Percentiles rank a stretch among this genome's conserved stretches.
Conservation (phyloP, 352 stramenopile species). For the Sclerospora graminicola region DNA sequence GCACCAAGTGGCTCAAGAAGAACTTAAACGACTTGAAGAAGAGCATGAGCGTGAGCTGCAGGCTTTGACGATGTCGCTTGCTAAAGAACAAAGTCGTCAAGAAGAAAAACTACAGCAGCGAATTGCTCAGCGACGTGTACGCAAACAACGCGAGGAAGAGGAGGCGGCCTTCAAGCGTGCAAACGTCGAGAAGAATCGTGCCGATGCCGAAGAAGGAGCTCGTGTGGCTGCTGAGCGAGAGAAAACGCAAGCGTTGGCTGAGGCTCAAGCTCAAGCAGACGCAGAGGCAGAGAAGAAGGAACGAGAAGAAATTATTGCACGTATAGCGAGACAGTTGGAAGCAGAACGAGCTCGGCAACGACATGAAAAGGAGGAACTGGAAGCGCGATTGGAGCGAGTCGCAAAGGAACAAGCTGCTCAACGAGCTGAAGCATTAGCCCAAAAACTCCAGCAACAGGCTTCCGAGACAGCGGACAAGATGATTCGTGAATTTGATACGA, state of each 20-base stretch:
- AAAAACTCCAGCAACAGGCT: constrained; percentile 26
- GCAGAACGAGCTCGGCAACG: constrained; percentile 45
- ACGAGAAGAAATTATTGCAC: constrained; percentile 17
- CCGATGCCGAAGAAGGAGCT: constrained; percentile 7
- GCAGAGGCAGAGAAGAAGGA: constrained; percentile 24
- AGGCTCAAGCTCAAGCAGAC: not conserved
- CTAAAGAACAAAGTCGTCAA: too few species aligned
- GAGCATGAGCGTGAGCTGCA: too few species aligned
- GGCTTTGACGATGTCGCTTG: too few species aligned
- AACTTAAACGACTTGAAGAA: too few species aligned
- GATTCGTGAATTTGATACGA: constrained; percentile 51
- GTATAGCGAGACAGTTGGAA: constrained; percentile 28
- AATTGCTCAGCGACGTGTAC: constrained; percentile 37
- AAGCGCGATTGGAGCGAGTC: constrained; percentile 27
- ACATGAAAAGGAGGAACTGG: constrained; percentile 34
- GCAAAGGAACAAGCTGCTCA: constrained; percentile 32
- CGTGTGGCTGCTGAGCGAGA: constrained; percentile 10
- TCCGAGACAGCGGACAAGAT: constrained; percentile 49
- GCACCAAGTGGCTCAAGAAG: constrained; percentile 37
- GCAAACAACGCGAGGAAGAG: constrained; percentile 21
- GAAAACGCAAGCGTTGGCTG: constrained; percentile 9
- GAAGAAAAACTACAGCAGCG: constrained; percentile 55
- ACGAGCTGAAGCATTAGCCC: constrained; percentile 9
- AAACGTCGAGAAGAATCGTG: constrained; percentile 3
- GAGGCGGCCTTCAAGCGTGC: constrained; percentile 10